Percentiles rank a stretch among this genome's conserved stretches.
These are phyloP conservation scores for Spinacia oleracea DNA, from an alignment of 179 eudicot genomes.

Conservation along the genomic window DNA sequence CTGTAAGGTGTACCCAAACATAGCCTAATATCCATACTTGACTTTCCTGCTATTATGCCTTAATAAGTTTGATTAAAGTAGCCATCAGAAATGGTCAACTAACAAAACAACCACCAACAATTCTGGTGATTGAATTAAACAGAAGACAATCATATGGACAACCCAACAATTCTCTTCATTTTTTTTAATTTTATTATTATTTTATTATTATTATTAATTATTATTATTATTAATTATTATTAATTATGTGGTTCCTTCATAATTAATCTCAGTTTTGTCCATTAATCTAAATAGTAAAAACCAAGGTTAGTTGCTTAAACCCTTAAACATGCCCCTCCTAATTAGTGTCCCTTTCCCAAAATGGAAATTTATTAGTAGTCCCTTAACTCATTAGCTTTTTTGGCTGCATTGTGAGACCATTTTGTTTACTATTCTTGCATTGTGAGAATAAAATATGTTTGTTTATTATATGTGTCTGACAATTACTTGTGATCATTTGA, in stretches of 20 bases:
- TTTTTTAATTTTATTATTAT: background rate
- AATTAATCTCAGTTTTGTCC: slow-evolving; percentile 14
- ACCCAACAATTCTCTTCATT: slow-evolving; percentile 11
- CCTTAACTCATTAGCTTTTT: background rate
- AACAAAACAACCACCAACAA: slow-evolving; percentile 9
- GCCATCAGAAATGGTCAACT: too few species aligned
- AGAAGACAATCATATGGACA: slow-evolving; percentile 12
- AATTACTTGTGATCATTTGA: too few species aligned
- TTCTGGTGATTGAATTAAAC: slow-evolving; percentile 3
- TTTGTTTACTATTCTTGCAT: too few species aligned
- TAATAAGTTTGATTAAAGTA: background rate
- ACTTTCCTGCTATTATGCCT: too few species aligned
- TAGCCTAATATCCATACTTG: too few species aligned
- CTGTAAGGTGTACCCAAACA: too few species aligned
- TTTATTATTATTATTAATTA: too few species aligned
- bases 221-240: too few species aligned
- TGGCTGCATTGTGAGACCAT: too few species aligned
- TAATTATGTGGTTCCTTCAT: background rate
- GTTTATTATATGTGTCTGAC: too few species aligned
- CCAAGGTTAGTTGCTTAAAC: slow-evolving; percentile 19
- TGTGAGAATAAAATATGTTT: too few species aligned
- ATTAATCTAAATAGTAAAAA: background rate
- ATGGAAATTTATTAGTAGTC: background rate
- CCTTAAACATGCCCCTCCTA: slow-evolving; percentile 1
- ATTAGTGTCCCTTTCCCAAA: slow-evolving; percentile 12